phyloP scores from a whole-genome alignment of 2,329 filamentous ascomycete genomes.

The Xylariaceae sp. region DNA sequence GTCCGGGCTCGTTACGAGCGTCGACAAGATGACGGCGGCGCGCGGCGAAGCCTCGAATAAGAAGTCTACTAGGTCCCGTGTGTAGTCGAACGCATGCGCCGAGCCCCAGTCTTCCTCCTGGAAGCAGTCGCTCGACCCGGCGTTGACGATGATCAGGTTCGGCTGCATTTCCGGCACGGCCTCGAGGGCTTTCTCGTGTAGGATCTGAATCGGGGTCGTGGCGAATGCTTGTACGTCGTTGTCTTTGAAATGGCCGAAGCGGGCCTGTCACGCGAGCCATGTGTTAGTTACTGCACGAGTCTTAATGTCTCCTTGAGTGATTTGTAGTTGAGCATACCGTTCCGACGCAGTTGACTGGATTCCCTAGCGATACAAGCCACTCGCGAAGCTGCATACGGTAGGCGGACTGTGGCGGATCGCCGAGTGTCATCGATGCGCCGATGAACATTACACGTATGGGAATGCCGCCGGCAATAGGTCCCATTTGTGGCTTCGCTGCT shows the following conservation, averaged over 20 bases:
- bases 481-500: not conserved
- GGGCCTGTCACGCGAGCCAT: constrained; percentile 15
- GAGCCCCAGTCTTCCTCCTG: constrained; percentile 37
- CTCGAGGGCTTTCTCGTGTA: constrained; percentile 34
- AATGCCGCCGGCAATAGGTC: constrained; percentile 27
- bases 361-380: constrained; percentile 32
- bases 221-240: constrained; percentile 41
- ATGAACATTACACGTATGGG: constrained; percentile 34
- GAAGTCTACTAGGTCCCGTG: constrained; percentile 37
- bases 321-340: constrained; percentile 18
- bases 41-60: constrained; percentile 36
- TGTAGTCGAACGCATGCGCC: constrained; percentile 34
- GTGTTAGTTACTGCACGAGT: not conserved
- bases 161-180: constrained; percentile 37
- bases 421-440: constrained; percentile 33
- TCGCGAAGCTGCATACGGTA: constrained; percentile 32
- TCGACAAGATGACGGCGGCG: constrained; percentile 39
- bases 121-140: constrained; percentile 41
- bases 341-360: constrained; percentile 33
- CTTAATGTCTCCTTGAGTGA: not conserved
- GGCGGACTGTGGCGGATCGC: constrained; percentile 26
- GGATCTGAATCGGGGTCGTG: constrained; percentile 37
- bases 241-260: constrained; percentile 38
- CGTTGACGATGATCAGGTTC: constrained; percentile 40
- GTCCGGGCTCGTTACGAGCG: constrained; percentile 37